Conservation (phyloP, 768 basidiomycete species). For the Pisolithus orientalis region DNA sequence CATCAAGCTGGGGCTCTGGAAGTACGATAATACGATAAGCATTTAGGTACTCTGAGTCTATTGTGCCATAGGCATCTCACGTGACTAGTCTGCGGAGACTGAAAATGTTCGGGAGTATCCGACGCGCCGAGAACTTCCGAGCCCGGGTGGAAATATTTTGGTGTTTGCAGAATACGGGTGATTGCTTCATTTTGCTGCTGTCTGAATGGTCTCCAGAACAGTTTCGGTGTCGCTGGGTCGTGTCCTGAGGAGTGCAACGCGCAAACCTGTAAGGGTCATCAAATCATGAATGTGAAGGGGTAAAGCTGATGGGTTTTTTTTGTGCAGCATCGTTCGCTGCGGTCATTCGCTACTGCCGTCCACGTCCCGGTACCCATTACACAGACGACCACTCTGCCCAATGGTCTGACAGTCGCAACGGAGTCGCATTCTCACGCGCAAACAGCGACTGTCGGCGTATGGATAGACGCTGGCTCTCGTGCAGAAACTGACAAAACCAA, state of each 20-base stretch:
- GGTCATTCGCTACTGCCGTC: slow-evolving; percentile 70
- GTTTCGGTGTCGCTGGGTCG: slow-evolving; percentile 40
- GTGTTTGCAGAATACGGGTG: background rate
- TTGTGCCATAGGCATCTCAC: too few relatives aligned
- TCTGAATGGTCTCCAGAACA: slow-evolving; percentile 41
- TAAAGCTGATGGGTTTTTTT: too few relatives aligned
- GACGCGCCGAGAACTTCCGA: slow-evolving; percentile 28
- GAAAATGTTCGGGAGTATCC: slow-evolving; percentile 17
- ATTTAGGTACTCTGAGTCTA: too few relatives aligned
- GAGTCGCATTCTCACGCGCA: slow-evolving; percentile 86
- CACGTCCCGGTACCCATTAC: slow-evolving; percentile 69
- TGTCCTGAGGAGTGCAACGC: slow-evolving; percentile 32
- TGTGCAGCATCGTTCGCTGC: slow-evolving; percentile 35
- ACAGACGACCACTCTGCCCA: slow-evolving; percentile 86
- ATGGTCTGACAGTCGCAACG: slow-evolving; percentile 93
- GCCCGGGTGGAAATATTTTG: slow-evolving; percentile 11
- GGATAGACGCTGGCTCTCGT: slow-evolving; percentile 97
- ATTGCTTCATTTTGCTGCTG: slow-evolving; percentile 12
- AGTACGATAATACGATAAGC: too few relatives aligned
- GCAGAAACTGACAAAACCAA: slow-evolving; percentile 94
- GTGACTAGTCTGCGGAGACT: slow-evolving; percentile 11
- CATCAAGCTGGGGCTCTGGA: too few relatives aligned
- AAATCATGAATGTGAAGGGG: slow-evolving; percentile 20
- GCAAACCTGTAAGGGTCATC: slow-evolving; percentile 27
- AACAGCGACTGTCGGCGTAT: slow-evolving; percentile 98